Evolutionary conservation across 1,284 basidiomycete species (phyloP), one percentile per base, ranked within the genome.

Genomic region (Pseudozyma tsukubaensis): DNA sequence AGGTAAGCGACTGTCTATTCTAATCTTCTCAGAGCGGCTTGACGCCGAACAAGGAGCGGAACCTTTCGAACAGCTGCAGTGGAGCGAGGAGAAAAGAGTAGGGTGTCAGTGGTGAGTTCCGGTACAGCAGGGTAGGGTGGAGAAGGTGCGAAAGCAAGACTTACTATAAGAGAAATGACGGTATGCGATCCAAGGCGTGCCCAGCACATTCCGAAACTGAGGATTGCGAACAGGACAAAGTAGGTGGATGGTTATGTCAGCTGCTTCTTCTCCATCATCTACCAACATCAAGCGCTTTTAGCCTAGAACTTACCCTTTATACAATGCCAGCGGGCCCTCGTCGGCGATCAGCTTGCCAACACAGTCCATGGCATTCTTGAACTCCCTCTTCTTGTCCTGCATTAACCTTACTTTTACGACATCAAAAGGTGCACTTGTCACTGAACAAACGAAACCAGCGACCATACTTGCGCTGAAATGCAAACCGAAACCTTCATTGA

Each of bases 201-300:
- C 77, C 78, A 80, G 37, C 78, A 80, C 78, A 80, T 80, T 11
- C 52, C 71, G 56, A 79, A 78, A 7, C 70, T 67, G 53, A 36
- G 13, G 48, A 29, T 29, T 36, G 14, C 16, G 12, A 36, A 16
- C 32, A 18, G 18, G 7, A 18, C 32, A 8, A 36, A 32, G 24
- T 29, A 29, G 24, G 6, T 29, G 6, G 24, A 29, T 29, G 24
- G 24, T 29, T 29, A 29, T 29, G 24, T 29, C 24, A 29, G 24
- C 24, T 29, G 24, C 24, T 29, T 29, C 24, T 29, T 3, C 24
- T 29, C 24, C 24, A 29, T 29, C 24, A 29, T 29, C 24, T 29
- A 29, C 24, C 24, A 29, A 29, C 24, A 29, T 29, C 24, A 29
- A 29, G 24, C 24, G 24, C 3, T 29, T 3, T 29, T 3, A 21